A percentile compares a stretch with the other conserved stretches of the same genome.
Evolutionary conservation across 495 filamentous ascomycete species (phyloP).

Genomic region (Jackrogersella multiformis): DNA sequence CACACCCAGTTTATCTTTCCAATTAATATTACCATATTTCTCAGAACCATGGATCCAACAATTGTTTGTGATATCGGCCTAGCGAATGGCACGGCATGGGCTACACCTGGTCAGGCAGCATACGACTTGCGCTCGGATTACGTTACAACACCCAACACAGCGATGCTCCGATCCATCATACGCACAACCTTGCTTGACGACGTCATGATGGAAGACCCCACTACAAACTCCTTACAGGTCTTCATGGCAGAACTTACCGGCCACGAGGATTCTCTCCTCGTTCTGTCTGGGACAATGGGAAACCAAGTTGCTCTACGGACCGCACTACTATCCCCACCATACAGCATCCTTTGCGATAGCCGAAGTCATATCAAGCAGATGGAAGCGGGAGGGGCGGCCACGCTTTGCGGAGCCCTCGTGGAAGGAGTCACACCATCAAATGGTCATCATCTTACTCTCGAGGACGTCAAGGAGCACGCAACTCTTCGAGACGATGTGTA

Average conservation of each 20-base stretch:
- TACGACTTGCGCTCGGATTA: slow-evolving; percentile 7
- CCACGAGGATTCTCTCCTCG: slow-evolving; percentile 69
- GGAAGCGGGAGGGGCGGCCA: not conserved
- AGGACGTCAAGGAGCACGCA: not conserved
- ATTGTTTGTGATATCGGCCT: not conserved
- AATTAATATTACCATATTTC: not conserved
- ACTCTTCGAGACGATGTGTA: not conserved
- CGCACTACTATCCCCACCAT: slow-evolving; percentile 64
- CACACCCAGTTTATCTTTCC: too few species aligned
- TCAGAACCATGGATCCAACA: not conserved
- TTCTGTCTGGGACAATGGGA: slow-evolving; percentile 82
- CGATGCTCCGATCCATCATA: slow-evolving; percentile 69
- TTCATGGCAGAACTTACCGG: slow-evolving; percentile 69
- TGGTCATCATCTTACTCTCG: slow-evolving; percentile 1
- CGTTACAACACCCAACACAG: slow-evolving; percentile 1
- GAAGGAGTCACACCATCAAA: not conserved
- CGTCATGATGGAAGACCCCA: slow-evolving; percentile 76
- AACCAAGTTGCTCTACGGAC: slow-evolving; percentile 71
- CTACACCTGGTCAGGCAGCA: not conserved
- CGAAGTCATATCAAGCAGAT: not conserved
- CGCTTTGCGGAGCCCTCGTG: not conserved
- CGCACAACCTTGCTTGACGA: slow-evolving; percentile 69
- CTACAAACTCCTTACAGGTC: slow-evolving; percentile 68
- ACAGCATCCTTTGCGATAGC: not conserved
- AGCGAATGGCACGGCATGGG: not conserved